Evolutionary conservation across 2,329 filamentous ascomycete genomes (phyloP).

Genomic region (Aspergillus novoparasiticus): DNA sequence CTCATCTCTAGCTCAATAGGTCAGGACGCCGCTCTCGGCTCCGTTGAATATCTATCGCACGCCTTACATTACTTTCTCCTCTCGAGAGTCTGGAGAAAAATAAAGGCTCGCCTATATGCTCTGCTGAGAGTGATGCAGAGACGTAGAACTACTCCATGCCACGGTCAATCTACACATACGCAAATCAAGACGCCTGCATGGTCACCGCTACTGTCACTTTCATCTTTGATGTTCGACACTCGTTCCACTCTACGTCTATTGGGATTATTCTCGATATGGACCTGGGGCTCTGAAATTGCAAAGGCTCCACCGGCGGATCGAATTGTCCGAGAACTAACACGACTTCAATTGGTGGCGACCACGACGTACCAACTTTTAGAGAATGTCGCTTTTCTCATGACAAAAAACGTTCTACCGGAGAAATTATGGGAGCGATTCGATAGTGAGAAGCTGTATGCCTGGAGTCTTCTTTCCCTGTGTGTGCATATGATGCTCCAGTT

Average conservation of each 20-base stretch:
- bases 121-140: neutral
- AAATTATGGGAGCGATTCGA: neutral
- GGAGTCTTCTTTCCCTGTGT: neutral
- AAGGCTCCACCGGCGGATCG: neutral
- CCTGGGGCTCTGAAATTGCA: neutral
- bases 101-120: neutral
- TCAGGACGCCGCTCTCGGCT: neutral
- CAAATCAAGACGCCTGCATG: too few species aligned
- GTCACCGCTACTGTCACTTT: neutral
- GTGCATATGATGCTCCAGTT: neutral
- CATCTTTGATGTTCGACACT: neutral
- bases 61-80: neutral
- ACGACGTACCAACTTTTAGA: neutral
- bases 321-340: neutral
- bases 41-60: neutral
- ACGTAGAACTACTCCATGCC: neutral
- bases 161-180: too few species aligned
- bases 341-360: neutral
- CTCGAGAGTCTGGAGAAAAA: neutral
- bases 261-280: neutral
- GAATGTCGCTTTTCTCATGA: neutral
- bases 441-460: neutral
- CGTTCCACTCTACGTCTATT: neutral
- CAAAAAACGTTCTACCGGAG: neutral
- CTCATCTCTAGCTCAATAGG: neutral